These are phyloP conservation scores for Solanum pinnatisectum DNA, from an alignment of 257 asterid species.

Conservation along the genomic window DNA sequence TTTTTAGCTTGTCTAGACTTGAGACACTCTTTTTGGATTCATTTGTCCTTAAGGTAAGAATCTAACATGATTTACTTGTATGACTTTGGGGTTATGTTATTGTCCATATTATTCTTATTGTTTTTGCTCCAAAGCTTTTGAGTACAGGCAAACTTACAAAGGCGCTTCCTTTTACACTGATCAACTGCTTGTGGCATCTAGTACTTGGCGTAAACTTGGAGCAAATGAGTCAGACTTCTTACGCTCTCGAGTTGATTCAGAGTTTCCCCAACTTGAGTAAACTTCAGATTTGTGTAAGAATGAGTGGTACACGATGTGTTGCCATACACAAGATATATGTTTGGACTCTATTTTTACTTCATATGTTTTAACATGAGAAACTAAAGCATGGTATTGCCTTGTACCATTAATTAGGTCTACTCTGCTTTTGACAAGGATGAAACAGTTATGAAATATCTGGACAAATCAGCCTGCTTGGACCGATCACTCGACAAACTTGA, in stretches of 20 bases:
- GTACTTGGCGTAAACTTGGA: fast-evolving
- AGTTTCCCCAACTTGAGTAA: not conserved
- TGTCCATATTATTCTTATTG: not conserved
- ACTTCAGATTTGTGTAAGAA: not conserved
- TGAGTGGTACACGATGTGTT: too few relatives aligned
- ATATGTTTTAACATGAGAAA: not conserved
- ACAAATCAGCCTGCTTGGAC: too few relatives aligned
- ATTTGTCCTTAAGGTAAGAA: not conserved
- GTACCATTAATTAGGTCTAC: too few relatives aligned
- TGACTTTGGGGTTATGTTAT: not conserved
- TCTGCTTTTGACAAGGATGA: too few relatives aligned
- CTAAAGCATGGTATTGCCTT: too few relatives aligned
- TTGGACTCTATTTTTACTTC: not conserved
- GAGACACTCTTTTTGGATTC: not conserved
- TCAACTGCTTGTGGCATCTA: not conserved
- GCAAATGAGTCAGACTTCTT: not conserved
- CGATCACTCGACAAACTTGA: too few relatives aligned
- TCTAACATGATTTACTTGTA: not conserved
- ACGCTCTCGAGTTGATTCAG: not conserved
- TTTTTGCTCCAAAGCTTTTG: not conserved
- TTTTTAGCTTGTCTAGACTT: not conserved
- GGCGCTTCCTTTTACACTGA: not conserved
- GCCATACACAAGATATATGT: too few relatives aligned
- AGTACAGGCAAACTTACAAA: not conserved
- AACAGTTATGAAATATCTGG: too few relatives aligned